Evolutionary conservation across 139 green algal genomes (phyloP), one percentile per base, ranked within the genome.

Genomic region (Dunaliella primolecta): DNA sequence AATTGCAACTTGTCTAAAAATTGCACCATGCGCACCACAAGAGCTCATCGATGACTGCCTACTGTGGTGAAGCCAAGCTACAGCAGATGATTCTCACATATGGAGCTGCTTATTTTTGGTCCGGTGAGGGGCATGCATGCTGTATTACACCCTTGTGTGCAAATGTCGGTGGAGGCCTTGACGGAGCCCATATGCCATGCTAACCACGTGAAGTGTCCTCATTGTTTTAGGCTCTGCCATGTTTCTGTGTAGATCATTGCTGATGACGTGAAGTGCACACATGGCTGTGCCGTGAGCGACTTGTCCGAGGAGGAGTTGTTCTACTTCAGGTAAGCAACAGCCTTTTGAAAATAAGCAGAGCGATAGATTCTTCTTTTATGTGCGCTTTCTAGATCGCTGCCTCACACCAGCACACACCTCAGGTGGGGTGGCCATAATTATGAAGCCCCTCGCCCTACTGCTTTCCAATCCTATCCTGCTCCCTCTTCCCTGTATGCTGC

Each of bases 221-320:
- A 82, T 21, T 34, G 7, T 27, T 32, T n/a, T n/a, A n/a, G n/a
- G n/a, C n/a, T n/a, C n/a, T n/a, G n/a, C 46, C 46, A 64, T 64
- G 30, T 3, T 21, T 30, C 2, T 57, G 20, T 83, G 83, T 94
- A 97, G 92, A 99, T 99, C 87, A 92, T 99, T 29, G 97, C 97
- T 2, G 97, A 99, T 86, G 97, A 99, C 88, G 97, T 99, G 25
- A 98, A 98, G 91, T 99, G 97, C 95, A 98, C 97, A 2, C 97
- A 99, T 90, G 97, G 97, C 74, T 97, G 94, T 80, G 91, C 97
- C 0, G 93, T 99, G n/a, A 95, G 87, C 25, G 97, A 99, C 88
- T 93, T 99, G n/a, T 94, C 96, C 36, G 96, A 99, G 34, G 94
- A 98, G n/a, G 92, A 99, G 92, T 89, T 99, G 21, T 99, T 99